Percentiles rank a stretch among this genome's conserved stretches.
Evolutionary conservation across 1,284 basidiomycete species (phyloP).

Genomic region (Tilletiopsis washingtonensis): DNA sequence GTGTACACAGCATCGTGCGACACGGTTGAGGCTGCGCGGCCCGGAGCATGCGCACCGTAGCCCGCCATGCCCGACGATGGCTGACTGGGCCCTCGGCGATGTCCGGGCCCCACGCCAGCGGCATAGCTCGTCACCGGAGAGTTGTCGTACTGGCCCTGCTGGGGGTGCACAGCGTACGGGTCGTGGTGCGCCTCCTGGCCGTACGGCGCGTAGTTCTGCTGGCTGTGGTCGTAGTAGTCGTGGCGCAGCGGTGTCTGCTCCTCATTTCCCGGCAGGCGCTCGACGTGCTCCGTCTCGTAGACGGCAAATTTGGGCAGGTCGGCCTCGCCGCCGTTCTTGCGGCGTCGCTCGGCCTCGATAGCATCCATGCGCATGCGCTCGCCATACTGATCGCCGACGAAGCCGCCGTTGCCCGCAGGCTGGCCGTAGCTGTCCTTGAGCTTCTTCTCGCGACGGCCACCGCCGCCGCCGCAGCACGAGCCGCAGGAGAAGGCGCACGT

Average conservation of each 20-base stretch:
- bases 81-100: too few species aligned
- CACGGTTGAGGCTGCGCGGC: conserved; percentile 2
- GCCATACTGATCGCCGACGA: conserved; percentile 13
- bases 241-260: conserved; percentile 9
- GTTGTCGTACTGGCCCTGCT: conserved; percentile 1
- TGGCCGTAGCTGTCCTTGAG: conserved; percentile 17
- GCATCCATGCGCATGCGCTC: conserved; percentile 43
- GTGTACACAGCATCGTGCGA: conserved; percentile 14
- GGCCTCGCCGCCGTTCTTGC: conserved; percentile 5
- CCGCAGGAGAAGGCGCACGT: conserved; percentile 33
- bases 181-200: conserved; percentile 15
- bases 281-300: conserved; percentile 36
- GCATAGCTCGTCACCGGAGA: background rate
- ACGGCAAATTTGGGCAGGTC: conserved; percentile 42
- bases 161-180: conserved; percentile 13
- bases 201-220: background rate
- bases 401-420: conserved; percentile 4
- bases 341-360: conserved; percentile 31
- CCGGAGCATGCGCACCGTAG: conserved; percentile 15
- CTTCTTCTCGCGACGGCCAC: conserved; percentile 21
- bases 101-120: too few species aligned
- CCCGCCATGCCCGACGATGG: conserved; percentile 3
- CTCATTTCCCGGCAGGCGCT: conserved; percentile 20
- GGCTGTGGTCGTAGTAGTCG: background rate
- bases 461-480: conserved; percentile 20